phyloP scores from a whole-genome alignment of 2,329 filamentous ascomycete genomes.

The Allantophomopsis cytisporea region DNA sequence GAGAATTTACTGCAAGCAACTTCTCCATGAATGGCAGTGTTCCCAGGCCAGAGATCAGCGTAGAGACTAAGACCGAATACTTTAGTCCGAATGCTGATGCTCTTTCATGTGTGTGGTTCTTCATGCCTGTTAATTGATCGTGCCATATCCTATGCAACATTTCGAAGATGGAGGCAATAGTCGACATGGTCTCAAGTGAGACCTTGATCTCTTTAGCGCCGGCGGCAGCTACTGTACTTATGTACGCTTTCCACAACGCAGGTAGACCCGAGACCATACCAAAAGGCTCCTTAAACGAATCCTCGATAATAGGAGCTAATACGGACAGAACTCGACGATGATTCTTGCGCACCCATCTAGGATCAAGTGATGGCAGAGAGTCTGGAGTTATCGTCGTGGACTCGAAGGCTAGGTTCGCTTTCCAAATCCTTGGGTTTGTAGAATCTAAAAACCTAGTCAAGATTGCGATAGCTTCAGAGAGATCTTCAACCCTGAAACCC shows the following conservation, averaged over 20 bases:
- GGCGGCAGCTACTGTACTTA: slow-evolving; percentile 50
- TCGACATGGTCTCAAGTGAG: slow-evolving; percentile 68
- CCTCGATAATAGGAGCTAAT: slow-evolving; percentile 44
- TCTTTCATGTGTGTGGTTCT: slow-evolving; percentile 23
- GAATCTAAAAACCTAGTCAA: slow-evolving; percentile 58
- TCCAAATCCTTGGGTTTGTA: slow-evolving; percentile 52
- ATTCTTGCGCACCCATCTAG: slow-evolving; percentile 76
- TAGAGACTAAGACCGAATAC: slow-evolving; percentile 23
- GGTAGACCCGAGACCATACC: slow-evolving; percentile 34
- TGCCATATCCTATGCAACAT: slow-evolving; percentile 59
- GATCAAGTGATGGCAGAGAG: slow-evolving; percentile 75
- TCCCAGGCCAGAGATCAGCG: slow-evolving; percentile 37
- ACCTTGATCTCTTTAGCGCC: slow-evolving; percentile 82
- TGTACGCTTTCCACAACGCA: slow-evolving; percentile 46
- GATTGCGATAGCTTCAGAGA: slow-evolving; percentile 46
- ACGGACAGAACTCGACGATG: slow-evolving; percentile 49
- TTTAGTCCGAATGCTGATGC: background rate
- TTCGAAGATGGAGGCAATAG: slow-evolving; percentile 59
- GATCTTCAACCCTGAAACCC: slow-evolving; percentile 22
- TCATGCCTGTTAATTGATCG: slow-evolving; percentile 7
- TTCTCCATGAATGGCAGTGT: slow-evolving; percentile 50
- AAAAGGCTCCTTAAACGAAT: slow-evolving; percentile 47
- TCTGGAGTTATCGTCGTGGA: slow-evolving; percentile 36
- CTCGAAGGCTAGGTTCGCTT: slow-evolving; percentile 55
- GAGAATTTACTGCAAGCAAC: slow-evolving; percentile 32